phyloP scores from a whole-genome alignment of 805 yeast genomes.

The Yarrowia sp. region DNA sequence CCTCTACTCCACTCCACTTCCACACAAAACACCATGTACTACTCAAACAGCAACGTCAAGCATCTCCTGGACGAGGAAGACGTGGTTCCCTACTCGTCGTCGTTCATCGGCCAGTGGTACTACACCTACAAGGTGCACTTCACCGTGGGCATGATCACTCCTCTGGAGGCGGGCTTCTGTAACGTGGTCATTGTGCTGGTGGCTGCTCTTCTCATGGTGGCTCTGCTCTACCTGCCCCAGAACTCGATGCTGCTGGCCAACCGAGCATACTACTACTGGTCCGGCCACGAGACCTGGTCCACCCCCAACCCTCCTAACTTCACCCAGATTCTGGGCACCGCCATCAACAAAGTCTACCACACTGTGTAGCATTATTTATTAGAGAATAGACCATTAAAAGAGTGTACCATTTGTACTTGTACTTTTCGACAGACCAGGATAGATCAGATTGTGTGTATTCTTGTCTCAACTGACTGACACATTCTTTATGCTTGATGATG shows the following conservation, averaged over 20 bases:
- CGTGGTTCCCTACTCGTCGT: constrained; percentile 36
- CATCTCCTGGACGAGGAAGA: constrained; percentile 38
- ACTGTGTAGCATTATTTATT: constrained; percentile 33
- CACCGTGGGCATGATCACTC: constrained; percentile 40
- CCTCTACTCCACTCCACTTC: neutral
- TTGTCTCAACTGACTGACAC: too few species aligned
- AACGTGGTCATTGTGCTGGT: constrained; percentile 36
- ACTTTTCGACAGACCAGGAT: neutral
- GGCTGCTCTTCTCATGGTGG: constrained; percentile 26
- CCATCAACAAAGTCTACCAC: constrained; percentile 38
- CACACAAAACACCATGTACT: constrained; percentile 25
- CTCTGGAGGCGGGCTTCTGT: constrained; percentile 37
- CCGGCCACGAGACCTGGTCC: constrained; percentile 36
- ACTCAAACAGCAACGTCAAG: constrained; percentile 30
- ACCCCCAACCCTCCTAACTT: constrained; percentile 33
- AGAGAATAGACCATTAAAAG: constrained; percentile 16
- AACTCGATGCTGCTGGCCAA: constrained; percentile 32
- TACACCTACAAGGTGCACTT: constrained; percentile 39
- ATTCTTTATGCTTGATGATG: neutral
- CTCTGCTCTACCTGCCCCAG: constrained; percentile 37
- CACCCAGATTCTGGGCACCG: constrained; percentile 37
- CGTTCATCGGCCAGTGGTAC: constrained; percentile 40
- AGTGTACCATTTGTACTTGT: neutral
- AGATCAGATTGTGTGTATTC: too few species aligned
- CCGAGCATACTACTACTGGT: constrained; percentile 39